These are phyloP conservation scores for Papiliotrema terrestris DNA, from an alignment of 1,284 basidiomycete species.

Conservation along the genomic window DNA sequence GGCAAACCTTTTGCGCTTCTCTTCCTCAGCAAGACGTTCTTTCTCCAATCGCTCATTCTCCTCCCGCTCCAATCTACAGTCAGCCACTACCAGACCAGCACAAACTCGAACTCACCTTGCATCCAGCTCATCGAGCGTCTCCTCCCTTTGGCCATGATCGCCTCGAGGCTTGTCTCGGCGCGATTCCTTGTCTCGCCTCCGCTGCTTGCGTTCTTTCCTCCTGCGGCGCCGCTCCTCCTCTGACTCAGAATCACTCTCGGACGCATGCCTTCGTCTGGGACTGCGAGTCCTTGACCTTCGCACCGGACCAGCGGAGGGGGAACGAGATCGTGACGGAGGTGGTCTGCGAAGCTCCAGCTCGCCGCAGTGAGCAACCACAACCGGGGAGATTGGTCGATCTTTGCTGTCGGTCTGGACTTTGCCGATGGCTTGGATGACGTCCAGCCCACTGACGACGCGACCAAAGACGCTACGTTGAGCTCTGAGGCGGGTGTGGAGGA, in stretches of 20 bases:
- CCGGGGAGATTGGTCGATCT: conserved; percentile 63
- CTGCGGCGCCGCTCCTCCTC: conserved; percentile 12
- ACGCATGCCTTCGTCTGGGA: conserved; percentile 4
- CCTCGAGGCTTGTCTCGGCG: conserved; percentile 10
- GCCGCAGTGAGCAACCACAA: conserved; percentile 75
- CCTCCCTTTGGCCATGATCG: conserved; percentile 20
- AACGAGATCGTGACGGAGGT: not conserved
- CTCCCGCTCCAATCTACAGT: conserved; percentile 41
- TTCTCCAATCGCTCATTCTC: conserved; percentile 45
- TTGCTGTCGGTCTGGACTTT: conserved; percentile 46
- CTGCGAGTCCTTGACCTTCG: not conserved
- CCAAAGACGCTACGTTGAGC: conserved; percentile 47
- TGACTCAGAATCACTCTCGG: conserved; percentile 15
- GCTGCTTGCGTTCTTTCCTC: conserved; percentile 13
- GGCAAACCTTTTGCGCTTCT: conserved; percentile 31
- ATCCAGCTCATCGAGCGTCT: conserved; percentile 47
- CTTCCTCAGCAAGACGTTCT: conserved; percentile 29
- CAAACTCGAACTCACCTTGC: conserved; percentile 22
- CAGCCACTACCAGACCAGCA: not conserved
- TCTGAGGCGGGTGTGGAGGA: not conserved
- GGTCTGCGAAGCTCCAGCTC: conserved; percentile 70
- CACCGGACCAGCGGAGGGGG: not conserved
- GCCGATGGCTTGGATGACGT: conserved; percentile 51
- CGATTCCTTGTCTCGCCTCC: conserved; percentile 16
- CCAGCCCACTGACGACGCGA: conserved; percentile 50